Evolutionary conservation across 2,329 filamentous ascomycete species (phyloP).

Genomic region (Paracamarosporium sp.): DNA sequence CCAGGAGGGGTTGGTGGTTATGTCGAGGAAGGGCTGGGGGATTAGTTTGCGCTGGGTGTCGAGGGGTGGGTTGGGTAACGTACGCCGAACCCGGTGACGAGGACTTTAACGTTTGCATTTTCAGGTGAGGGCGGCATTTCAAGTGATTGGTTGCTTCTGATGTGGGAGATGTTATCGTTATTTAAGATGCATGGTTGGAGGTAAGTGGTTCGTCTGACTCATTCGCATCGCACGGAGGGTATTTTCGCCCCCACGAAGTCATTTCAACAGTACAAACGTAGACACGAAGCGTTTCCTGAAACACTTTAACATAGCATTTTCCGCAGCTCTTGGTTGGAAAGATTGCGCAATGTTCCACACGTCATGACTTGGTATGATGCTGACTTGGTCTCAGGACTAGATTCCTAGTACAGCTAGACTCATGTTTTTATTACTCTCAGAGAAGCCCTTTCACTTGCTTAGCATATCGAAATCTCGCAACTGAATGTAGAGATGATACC

Average conservation of each 20-base stretch:
- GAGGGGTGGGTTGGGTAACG: conserved; percentile 6
- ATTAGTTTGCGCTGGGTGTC: conserved; percentile 9
- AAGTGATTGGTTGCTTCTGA: neutral
- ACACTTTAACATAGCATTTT: too few species aligned
- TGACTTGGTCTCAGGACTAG: too few species aligned
- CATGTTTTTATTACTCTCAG: too few species aligned
- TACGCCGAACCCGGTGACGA: conserved; percentile 56
- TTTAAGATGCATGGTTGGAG: neutral
- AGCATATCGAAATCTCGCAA: too few species aligned
- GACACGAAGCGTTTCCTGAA: too few species aligned
- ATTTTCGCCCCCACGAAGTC: neutral
- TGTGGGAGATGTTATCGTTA: too few species aligned
- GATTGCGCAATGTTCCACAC: too few species aligned
- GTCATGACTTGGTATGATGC: too few species aligned
- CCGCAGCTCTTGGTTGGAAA: too few species aligned
- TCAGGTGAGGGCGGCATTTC: neutral
- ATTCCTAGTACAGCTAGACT: too few species aligned
- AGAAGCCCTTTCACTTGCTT: too few species aligned
- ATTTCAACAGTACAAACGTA: neutral
- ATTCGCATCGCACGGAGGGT: neutral
- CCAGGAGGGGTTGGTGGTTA: conserved; percentile 78
- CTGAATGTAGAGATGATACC: too few species aligned
- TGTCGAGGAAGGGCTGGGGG: conserved; percentile 76
- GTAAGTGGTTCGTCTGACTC: neutral
- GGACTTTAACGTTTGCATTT: conserved; percentile 40